Evolutionary conservation across 768 basidiomycete species (phyloP).

Genomic region (Arthromyces matolae): DNA sequence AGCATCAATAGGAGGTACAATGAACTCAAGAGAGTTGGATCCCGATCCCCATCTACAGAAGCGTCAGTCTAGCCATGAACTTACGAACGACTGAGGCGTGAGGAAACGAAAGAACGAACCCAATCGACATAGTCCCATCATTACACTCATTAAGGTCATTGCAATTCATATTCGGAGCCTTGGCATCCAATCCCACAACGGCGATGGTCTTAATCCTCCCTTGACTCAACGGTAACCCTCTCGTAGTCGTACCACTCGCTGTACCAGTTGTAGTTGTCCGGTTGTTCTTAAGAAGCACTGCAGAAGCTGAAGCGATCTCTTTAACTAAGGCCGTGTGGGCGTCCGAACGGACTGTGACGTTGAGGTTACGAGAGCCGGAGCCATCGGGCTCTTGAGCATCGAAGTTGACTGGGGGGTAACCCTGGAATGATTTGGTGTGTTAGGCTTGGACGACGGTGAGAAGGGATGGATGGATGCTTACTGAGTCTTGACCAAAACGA

Average conservation of each 20-base stretch:
- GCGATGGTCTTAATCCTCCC: constrained; percentile 54
- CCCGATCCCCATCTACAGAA: constrained; percentile 45
- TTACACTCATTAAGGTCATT: constrained; percentile 50
- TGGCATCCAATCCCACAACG: constrained; percentile 57
- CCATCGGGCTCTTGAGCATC: constrained; percentile 44
- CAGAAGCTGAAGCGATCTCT: constrained; percentile 62
- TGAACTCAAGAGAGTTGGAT: constrained; percentile 41
- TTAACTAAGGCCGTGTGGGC: constrained; percentile 52
- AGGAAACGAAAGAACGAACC: constrained; percentile 35
- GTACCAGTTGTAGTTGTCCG: constrained; percentile 33
- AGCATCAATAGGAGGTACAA: constrained; percentile 44
- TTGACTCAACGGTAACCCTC: constrained; percentile 42
- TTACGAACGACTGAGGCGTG: no score
- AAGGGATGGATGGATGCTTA: constrained; percentile 10
- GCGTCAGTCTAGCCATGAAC: neutral
- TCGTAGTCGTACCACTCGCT: constrained; percentile 28
- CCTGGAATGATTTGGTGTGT: constrained; percentile 21
- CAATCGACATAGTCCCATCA: constrained; percentile 59
- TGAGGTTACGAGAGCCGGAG: constrained; percentile 39
- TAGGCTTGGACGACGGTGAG: neutral
- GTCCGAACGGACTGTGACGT: constrained; percentile 38
- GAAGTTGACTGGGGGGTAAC: constrained; percentile 43
- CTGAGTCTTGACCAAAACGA: constrained; percentile 44
- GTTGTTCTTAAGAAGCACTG: constrained; percentile 67
- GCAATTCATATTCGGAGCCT: constrained; percentile 43